A percentile compares a stretch with the other conserved stretches of the same genome.
Evolutionary conservation across 2,329 filamentous ascomycete genomes (phyloP).

Genomic region (Colletotrichum sp.): DNA sequence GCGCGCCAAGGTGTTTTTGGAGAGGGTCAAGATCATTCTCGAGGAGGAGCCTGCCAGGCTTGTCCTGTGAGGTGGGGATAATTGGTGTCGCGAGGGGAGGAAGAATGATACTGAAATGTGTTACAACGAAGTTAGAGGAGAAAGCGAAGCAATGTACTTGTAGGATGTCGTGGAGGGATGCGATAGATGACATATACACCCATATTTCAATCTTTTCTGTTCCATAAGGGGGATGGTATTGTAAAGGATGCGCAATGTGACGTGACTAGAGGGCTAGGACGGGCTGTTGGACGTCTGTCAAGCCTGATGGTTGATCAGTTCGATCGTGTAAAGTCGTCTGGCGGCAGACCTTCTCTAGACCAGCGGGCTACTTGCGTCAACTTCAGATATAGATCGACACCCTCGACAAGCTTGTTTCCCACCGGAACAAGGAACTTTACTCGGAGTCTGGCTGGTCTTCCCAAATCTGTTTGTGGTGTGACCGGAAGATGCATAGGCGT

Average conservation of each 20-base stretch:
- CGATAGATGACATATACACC: conserved; percentile 11
- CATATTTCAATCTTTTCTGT: neutral
- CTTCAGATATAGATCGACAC: neutral
- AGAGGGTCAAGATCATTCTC: conserved; percentile 83
- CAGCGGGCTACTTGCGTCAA: neutral
- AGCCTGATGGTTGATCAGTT: neutral
- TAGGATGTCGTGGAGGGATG: conserved; percentile 11
- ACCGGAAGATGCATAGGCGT: fast-evolving
- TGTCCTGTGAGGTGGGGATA: conserved; percentile 55
- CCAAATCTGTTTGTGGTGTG: fast-evolving
- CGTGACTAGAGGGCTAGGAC: neutral
- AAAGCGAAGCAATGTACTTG: conserved; percentile 14
- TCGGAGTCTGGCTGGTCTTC: neutral
- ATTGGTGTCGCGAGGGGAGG: neutral
- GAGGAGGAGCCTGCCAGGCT: conserved; percentile 81
- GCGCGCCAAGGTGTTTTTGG: conserved; percentile 81
- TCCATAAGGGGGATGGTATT: neutral
- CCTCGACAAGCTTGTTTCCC: neutral
- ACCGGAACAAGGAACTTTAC: neutral
- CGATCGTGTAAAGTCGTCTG: neutral
- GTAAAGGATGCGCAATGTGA: neutral
- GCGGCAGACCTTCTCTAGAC: neutral
- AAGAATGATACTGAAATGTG: neutral
- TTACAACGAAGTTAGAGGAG: neutral
- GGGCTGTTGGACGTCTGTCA: neutral